These are phyloP conservation scores for Verticillium alfalfae DNA, from an alignment of 2,329 filamentous ascomycete genomes.

Conservation along the genomic window DNA sequence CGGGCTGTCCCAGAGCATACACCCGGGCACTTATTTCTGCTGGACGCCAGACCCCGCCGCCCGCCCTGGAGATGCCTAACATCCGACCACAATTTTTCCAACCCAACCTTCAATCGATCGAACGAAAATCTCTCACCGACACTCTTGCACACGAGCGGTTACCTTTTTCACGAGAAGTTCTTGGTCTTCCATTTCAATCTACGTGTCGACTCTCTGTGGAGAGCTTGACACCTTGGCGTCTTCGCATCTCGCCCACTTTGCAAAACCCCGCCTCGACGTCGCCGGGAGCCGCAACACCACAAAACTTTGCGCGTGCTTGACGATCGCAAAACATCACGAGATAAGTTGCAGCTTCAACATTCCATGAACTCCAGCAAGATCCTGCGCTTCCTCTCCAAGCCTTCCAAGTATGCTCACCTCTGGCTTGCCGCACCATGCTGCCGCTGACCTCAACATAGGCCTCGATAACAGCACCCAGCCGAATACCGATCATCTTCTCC, in stretches of 20 bases:
- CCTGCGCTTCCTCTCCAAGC: slow-evolving; percentile 89
- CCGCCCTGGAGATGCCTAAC: not conserved
- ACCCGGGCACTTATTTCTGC: not conserved
- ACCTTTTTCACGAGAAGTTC: not conserved
- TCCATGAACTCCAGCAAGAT: slow-evolving; percentile 91
- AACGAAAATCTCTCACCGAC: not conserved
- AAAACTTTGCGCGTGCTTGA: not conserved
- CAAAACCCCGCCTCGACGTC: slow-evolving; percentile 15
- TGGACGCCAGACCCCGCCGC: not conserved
- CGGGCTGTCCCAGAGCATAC: not conserved
- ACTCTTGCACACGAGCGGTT: not conserved
- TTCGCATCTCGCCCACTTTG: slow-evolving; percentile 2
- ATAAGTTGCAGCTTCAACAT: slow-evolving; percentile 16
- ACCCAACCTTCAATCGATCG: not conserved
- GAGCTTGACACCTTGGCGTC: not conserved
- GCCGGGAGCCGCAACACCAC: slow-evolving; percentile 12
- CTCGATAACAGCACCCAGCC: slow-evolving; percentile 52
- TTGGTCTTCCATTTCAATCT: not conserved
- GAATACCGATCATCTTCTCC: not conserved
- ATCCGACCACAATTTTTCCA: not conserved
- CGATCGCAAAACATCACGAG: not conserved
- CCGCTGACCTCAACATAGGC: slow-evolving; percentile 29
- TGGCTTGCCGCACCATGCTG: slow-evolving; percentile 2
- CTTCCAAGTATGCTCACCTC: slow-evolving; percentile 68
- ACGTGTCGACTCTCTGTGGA: not conserved